Base-by-base conservation (phyloP, 805 yeast species). In the Myxozyma geophila region DNA sequence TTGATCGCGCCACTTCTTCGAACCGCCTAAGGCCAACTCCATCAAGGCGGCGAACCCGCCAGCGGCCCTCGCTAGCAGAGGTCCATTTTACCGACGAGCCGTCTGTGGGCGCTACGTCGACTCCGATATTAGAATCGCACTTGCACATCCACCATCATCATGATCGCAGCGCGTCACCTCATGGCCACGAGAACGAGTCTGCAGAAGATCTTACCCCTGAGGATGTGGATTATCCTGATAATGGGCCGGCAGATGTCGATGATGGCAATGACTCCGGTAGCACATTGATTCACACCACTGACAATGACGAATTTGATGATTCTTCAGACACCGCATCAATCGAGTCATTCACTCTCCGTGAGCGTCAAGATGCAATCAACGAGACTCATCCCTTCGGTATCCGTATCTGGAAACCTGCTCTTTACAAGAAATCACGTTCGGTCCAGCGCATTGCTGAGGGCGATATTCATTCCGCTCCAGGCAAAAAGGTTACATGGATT, bases 351-450 rank as follows among this genome's bases (percentile, higher is more conserved):
- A 95, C 97, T 4, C 81, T 93, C 59, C 82, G 95, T 64, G 97
- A 92, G 70, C 86, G 98, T 68, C 99, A 95, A 76, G 92, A 90
- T 70, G 99, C 99, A 15, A 95, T 95, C 74, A 95, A 95, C 74
- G 87, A 89, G 58, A 92, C 98, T 4, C 99, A 95, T 79, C 99
- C 99, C 0, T 95, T 95, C 72, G 99, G 99, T 82, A 93, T 95
- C 52, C 88, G 97, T 75, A 90, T 95, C 71, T 95, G 99, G 99
- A 95, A 95, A 73, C 99, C 99, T 0, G 97, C 98, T 1, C 79
- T 95, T 60, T 95, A 95, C 77, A 95, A 95, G 75, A 95, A 95
- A 75, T 83, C 84, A 63, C 86, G 99, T 72, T 90, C 97, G 3
- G 98, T 95, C 39, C 95, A 95, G 70, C 82, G 86, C 47, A 87